These are phyloP conservation scores for Neurospora tetraspora DNA, from an alignment of 495 filamentous ascomycete species.

Conservation along the genomic window DNA sequence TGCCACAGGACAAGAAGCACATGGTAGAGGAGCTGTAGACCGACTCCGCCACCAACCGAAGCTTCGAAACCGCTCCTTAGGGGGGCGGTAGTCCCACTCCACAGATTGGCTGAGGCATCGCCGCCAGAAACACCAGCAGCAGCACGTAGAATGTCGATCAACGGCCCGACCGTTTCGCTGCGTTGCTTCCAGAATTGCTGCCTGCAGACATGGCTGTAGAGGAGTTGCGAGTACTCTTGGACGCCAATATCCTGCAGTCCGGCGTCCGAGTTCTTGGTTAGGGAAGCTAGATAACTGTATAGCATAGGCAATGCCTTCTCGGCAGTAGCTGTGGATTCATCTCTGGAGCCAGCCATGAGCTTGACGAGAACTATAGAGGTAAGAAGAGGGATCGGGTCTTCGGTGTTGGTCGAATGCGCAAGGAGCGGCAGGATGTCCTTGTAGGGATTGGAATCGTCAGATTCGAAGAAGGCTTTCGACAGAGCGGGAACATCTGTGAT, in stretches of 20 bases:
- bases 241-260: conserved; percentile 94
- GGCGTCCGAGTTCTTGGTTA: conserved; percentile 65
- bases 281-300: conserved; percentile 73
- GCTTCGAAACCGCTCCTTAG: conserved; percentile 46
- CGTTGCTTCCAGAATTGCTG: conserved; percentile 81
- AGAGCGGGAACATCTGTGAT: conserved; percentile 65
- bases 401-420: conserved; percentile 64
- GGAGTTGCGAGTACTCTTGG: conserved; percentile 77
- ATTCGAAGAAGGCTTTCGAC: conserved; percentile 60
- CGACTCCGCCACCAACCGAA: conserved; percentile 68
- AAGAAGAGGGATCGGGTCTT: conserved; percentile 82
- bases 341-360: conserved; percentile 64
- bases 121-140: conserved; percentile 62
- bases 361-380: conserved; percentile 78
- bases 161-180: conserved; percentile 68
- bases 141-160: conserved; percentile 71
- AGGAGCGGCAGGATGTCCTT: conserved; percentile 79
- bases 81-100: conserved; percentile 51
- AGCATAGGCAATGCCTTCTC: conserved; percentile 70
- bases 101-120: conserved; percentile 55
- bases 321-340: conserved; percentile 45
- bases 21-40: conserved; percentile 89
- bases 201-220: conserved; percentile 65
- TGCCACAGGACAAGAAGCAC: conserved; percentile 91
- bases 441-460: conserved; percentile 56